Base-by-base conservation (phyloP, 306 rosid genomes). In the Canavalia gladiata region DNA sequence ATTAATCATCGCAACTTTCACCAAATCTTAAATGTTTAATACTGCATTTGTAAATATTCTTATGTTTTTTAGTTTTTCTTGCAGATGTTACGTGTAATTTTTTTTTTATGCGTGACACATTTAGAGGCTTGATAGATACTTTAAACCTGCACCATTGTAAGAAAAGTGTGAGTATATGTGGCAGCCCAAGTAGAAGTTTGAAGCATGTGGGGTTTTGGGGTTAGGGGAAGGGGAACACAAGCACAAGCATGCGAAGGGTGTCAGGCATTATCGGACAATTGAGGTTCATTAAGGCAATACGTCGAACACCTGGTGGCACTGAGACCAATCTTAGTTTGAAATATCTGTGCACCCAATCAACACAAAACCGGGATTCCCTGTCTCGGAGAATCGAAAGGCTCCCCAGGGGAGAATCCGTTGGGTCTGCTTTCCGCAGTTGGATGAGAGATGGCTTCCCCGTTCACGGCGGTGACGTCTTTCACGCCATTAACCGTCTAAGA, bases 371-470 rank as follows among this genome's bases (percentile, higher is more conserved):
- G 43, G 77, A 75, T 12, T 71, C 92, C 87, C 88, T 95, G 30
- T 95, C 93, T 47, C 80, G 82, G 60, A 89, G 90, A 87, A 93
- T 95, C 56, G 99, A 93, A 91, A 91, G 84, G 77, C 90, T 92
- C 54, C 83, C 86, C 8, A 85, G 68, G 71, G 90, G 80, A 51
- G 90, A 89, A 74, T 82, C 91, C 1, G 86, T 90, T 68, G 90
- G 92, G 66, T 87, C 81, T 66, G 96, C 97, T 39, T 93, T 95
- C 66, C 89, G 88, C 75, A 87, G 93, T 65, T 95, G 97, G 98
- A 95, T 95, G 99, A 87, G 98, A 6, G 94, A 92, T 80, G 98
- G 98, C 35, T 90, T 91, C 80, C 97, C 96, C 55, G 75, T 95
- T 83, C 92, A 87, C 39, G 84, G 94, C 79, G 92, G 90, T 31